Conservation (phyloP, 768 basidiomycete genomes). For the Trichaptum fuscoviolaceum region DNA sequence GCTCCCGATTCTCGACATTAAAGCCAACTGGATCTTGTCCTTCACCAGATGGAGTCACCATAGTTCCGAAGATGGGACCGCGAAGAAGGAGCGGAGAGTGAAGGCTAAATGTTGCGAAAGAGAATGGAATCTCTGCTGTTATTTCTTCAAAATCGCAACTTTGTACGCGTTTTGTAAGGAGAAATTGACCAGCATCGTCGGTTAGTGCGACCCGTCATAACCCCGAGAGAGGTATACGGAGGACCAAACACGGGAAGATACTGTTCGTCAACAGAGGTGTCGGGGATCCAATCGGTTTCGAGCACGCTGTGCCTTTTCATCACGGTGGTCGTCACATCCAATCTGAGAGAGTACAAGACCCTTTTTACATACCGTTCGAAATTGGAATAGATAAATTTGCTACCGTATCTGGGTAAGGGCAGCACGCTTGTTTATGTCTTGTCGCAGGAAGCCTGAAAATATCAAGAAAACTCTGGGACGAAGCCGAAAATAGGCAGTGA, state of each 20-base stretch:
- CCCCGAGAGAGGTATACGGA: neutral
- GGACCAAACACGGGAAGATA: neutral
- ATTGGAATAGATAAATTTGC: neutral
- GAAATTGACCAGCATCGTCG: neutral
- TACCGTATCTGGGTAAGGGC: neutral
- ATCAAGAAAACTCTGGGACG: neutral
- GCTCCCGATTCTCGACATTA: neutral
- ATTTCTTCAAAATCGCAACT: neutral
- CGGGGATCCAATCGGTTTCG: neutral
- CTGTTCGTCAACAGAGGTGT: neutral
- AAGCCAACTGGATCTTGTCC: neutral
- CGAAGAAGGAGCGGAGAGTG: neutral
- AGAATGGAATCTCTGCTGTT: neutral
- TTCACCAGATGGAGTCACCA: neutral
- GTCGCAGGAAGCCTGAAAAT: neutral
- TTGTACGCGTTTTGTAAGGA: neutral
- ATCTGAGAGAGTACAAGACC: neutral
- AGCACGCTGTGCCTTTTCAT: conserved; percentile 1
- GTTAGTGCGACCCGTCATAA: neutral
- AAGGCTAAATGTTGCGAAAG: neutral
- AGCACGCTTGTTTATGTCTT: neutral
- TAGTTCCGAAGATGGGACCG: neutral
- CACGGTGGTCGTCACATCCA: neutral
- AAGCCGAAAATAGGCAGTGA: neutral
- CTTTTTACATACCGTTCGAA: neutral